Evolutionary conservation across 768 basidiomycete genomes (phyloP), one percentile per base, ranked within the genome.

Genomic region (Boletus eberwhitei): DNA sequence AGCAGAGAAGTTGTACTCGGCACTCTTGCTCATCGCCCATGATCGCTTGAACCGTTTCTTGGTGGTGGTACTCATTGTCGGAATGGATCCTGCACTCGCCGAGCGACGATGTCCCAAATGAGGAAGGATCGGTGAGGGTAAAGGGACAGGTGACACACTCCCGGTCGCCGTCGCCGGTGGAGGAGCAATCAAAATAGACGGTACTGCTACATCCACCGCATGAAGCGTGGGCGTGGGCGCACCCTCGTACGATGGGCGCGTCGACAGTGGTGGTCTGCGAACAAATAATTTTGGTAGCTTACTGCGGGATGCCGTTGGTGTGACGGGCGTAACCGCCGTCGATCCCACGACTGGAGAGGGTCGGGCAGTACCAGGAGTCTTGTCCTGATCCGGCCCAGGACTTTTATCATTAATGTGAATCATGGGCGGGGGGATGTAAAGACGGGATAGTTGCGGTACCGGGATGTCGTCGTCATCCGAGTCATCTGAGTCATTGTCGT

Each of bases 1-100:
- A 1, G 84, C 77, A 17, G 79, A 80, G 55, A 91, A 82, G 66
- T 86, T 86, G 68, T 76, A 87, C 21, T 75, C 77, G 4, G 63
- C 63, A 44, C 62, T 67, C 70, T 77, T 78, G 47, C 62, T 50
- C 59, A 46, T 54, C 4, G 61, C 60, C 73, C 76, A 80, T 2
- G 74, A 72, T 48, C 71, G 72, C 50, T 72, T 68, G 53, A 81
- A 74, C 55, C 69, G 73, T 39, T 64, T 67, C 66, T 73, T 76
- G 55, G 60, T 8, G 8, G 56, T 54, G 9, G 53, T 52, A 16
- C 48, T 49, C 38, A 69, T 35, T 2, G 53, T 59, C 16, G 67
- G 61, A 42, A 73, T 58, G 35, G 67, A 64, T 35, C 70, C 66
- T 2, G 60, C 70, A n/a, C 70, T 71, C 29, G 58, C 58, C 0